Base-by-base conservation (phyloP, 192 early-diverging fungal species). In the Rhizoclosmatium sp. region DNA sequence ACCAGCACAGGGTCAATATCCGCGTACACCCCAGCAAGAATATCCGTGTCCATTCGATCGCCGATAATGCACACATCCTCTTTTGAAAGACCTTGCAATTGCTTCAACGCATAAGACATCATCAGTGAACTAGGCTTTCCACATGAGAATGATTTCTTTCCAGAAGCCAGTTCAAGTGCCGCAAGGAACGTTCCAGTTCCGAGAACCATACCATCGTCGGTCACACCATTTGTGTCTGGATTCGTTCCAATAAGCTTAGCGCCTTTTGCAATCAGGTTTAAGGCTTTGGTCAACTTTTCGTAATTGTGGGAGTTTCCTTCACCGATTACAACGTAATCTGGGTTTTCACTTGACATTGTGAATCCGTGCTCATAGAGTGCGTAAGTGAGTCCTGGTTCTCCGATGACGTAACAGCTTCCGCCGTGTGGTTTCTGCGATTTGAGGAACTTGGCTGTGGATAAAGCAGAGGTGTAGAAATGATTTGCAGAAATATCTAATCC, bases 21-120 rank as follows among this genome's bases (percentile, higher is more conserved):
- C 23, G 89, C 85, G 16, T 76, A 85, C 54, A 83, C 83, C 67
- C 89, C 89, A 71, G 86, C 85, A 65, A 90, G 78, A 80, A 90
- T 86, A 65, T 91, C 89, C 42, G 89, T 91, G 78, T 91, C 88
- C 87, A 91, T 88, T 64, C 89, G 88, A 76, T 91, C 89, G 73
- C 89, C 89, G 74, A 91, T 85, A 44, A 91, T 89, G 76, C 88
- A 89, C 12, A 87, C 88, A 46, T 89, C 88, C 40, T 84, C 78
- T 62, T 88, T 86, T 61, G 48, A 65, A 41, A 84, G 74, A 40
- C 85, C 87, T 23, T 62, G 4, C 51, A 91, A 79, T 1, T 86
- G 85, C 47, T 66, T 66, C 71, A 88, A 86, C 9, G 89, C 89
- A 62, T 87, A 89, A 45, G 65, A 78, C 89, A 87, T 87, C 83